Evolutionary conservation across 805 yeast species (phyloP), one percentile per base, ranked within the genome.

Genomic region (Wickerhamiella sorbophila): DNA sequence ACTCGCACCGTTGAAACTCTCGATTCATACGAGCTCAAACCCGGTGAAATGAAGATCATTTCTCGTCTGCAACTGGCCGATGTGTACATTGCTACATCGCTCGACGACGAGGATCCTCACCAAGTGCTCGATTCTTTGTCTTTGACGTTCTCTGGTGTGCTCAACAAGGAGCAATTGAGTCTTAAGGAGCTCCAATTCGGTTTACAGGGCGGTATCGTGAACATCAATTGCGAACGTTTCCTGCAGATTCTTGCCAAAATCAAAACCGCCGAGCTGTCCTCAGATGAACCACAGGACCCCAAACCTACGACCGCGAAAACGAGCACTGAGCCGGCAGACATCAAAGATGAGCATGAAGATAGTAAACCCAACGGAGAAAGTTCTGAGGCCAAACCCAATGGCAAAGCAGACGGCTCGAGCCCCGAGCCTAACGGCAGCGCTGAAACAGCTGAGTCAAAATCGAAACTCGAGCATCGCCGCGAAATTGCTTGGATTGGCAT

Each of bases 1-100:
- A 48, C 52, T 9, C 18, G 42, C 38, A 48, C 45, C 22, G 53
- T 55, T 12, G 65, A 65, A 4, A 61, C 64, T 3, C 51, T 61
- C 15, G 63, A 61, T 39, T 49, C 48, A 44, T 52, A 52, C 45
- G 41, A 47, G 40, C 44, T 51, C 36, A 46, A 49, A 26, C 46
- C 48, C 6, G 51, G 49, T 29, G 64, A 60, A 40, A 45, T 55
- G 22, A 58, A 60, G 5, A 52, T 60, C 3, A 45, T 46, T 18
- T 45, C 52, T 33, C 48, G 50, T 37, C 38, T 61, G 22, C 31
- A 40, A 26, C 35, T 59, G 4, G 36, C 44, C 22, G 63, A 61
- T 40, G 48, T 59, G 15, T 58, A 53, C 38, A 43, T 56, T n/a
- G 56, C 56, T 5, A 45, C 55, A 21, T 44, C 47, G 6, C 44